Percentiles rank a stretch among this genome's conserved stretches.
Conservation (phyloP, 106 monocot genomes). For the Allium sativum region DNA sequence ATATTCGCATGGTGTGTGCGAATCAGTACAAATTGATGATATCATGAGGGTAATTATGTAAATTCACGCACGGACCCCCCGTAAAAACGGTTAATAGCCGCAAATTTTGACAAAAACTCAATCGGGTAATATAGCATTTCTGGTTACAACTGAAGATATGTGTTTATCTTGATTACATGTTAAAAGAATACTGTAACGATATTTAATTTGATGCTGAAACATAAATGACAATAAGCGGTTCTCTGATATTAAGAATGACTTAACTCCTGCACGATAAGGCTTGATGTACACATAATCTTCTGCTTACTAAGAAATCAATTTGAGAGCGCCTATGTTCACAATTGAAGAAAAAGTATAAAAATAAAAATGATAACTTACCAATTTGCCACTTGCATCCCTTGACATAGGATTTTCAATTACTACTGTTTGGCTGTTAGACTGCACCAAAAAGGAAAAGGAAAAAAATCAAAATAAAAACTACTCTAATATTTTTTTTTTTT, state of each 20-base stretch:
- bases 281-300: background rate
- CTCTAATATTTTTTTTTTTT: background rate
- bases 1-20: too few relatives aligned
- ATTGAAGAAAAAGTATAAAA: background rate
- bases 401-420: slow-evolving; percentile 73
- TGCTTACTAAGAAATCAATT: background rate
- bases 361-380: slow-evolving; percentile 20
- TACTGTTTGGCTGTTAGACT: slow-evolving; percentile 37
- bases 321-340: background rate
- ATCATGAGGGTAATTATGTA: too few relatives aligned
- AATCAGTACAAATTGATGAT: too few relatives aligned
- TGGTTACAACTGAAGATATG: too few relatives aligned
- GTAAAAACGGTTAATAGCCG: too few relatives aligned
- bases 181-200: background rate
- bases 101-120: too few relatives aligned
- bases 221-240: background rate
- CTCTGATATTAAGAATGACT: background rate
- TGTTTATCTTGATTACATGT: background rate
- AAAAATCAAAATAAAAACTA: background rate
- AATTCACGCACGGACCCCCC: too few relatives aligned
- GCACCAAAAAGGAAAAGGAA: background rate
- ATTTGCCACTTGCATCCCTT: slow-evolving; percentile 48
- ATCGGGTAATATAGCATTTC: too few relatives aligned
- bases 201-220: background rate
- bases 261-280: background rate